A percentile compares a stretch with the other conserved stretches of the same genome.
Evolutionary conservation across 1,284 basidiomycete genomes (phyloP).

Genomic region (Puccinia polysora): DNA sequence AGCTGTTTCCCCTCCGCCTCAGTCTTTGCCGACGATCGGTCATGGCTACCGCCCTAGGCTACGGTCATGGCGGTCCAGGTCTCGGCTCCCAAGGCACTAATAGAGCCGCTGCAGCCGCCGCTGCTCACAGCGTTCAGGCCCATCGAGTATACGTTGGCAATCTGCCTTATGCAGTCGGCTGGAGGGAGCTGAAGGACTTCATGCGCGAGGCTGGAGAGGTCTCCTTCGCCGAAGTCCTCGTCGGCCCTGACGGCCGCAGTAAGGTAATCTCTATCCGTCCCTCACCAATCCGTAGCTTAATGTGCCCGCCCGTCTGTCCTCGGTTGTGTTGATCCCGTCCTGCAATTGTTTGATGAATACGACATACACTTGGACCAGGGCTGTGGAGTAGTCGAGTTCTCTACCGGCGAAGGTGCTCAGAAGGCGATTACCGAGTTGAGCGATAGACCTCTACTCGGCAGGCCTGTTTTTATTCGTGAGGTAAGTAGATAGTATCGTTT

Average conservation of each 20-base stretch:
- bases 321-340: neutral
- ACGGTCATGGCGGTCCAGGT: constrained; percentile 27
- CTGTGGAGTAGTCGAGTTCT: constrained; percentile 67
- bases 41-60: constrained; percentile 41
- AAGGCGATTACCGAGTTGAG: constrained; percentile 78
- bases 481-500: too few relatives aligned
- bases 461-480: constrained; percentile 93
- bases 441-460: constrained; percentile 78
- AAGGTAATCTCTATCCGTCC: constrained; percentile 17
- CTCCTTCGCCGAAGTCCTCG: constrained; percentile 42
- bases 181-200: constrained; percentile 43
- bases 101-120: constrained; percentile 35
- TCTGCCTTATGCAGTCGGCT: constrained; percentile 40
- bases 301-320: neutral
- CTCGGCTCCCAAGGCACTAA: constrained; percentile 25
- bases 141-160: constrained; percentile 43
- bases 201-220: constrained; percentile 44
- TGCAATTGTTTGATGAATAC: too few relatives aligned
- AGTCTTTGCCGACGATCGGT: constrained; percentile 17
- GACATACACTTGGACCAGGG: too few relatives aligned
- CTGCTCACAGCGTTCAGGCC: constrained; percentile 42
- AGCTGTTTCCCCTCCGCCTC: constrained; percentile 33
- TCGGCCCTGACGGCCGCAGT: constrained; percentile 39
- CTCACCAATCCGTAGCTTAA: neutral
- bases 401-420: constrained; percentile 74